A percentile compares a stretch with the other conserved stretches of the same genome.
Conservation (phyloP, 2,329 filamentous ascomycete genomes). For the Capronia americana region DNA sequence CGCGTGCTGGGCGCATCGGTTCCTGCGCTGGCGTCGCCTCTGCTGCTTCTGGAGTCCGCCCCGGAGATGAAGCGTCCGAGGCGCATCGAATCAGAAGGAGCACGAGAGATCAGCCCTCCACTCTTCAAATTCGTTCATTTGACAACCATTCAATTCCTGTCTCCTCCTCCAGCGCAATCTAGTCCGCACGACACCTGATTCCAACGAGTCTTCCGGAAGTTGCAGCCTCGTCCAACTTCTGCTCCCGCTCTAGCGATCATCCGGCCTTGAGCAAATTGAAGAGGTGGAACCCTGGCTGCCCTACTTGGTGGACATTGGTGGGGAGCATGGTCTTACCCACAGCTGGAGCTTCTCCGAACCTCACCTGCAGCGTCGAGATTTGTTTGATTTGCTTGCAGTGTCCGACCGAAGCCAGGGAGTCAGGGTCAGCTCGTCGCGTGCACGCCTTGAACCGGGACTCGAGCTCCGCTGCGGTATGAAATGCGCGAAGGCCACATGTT, state of each 20-base stretch:
- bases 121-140: conserved; percentile 32
- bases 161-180: conserved; percentile 13
- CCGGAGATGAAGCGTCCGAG: conserved; percentile 30
- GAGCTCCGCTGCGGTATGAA: conserved; percentile 4
- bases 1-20: conserved; percentile 23
- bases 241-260: neutral
- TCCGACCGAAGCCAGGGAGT: neutral
- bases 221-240: conserved; percentile 2
- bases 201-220: conserved; percentile 6
- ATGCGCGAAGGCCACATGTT: neutral
- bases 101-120: conserved; percentile 15
- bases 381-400: conserved; percentile 9
- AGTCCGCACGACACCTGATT: conserved; percentile 15
- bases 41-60: conserved; percentile 14
- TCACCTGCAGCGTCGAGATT: conserved; percentile 9
- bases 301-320: neutral
- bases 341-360: conserved; percentile 12
- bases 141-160: neutral
- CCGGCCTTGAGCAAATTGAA: neutral
- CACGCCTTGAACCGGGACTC: conserved; percentile 1
- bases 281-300: neutral
- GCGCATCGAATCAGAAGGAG: conserved; percentile 19
- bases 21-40: conserved; percentile 26
- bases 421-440: conserved; percentile 13
- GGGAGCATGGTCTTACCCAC: neutral